Conservation (phyloP, 2,329 filamentous ascomycete genomes). For the Colletotrichum tabaci region DNA sequence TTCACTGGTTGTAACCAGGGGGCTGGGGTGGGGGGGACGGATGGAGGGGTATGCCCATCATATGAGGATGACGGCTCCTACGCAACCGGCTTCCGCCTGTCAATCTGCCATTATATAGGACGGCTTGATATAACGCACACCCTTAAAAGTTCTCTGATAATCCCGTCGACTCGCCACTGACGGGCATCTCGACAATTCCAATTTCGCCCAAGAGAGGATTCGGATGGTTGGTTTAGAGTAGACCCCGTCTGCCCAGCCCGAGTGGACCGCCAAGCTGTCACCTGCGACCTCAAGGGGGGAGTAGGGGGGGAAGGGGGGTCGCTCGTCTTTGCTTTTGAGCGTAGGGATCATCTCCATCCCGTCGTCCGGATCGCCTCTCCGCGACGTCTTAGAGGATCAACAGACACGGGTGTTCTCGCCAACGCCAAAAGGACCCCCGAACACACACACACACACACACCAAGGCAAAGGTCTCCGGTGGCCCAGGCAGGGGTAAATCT, state of each 20-base stretch:
- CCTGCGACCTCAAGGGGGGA: no score
- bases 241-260: not conserved
- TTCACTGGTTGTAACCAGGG: no score
- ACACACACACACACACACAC: no score
- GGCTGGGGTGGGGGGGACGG: no score
- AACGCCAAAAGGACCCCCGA: not conserved
- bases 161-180: not conserved
- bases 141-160: not conserved
- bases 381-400: not conserved
- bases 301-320: no score
- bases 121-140: not conserved
- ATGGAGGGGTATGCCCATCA: not conserved
- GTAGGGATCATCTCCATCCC: slow-evolving; percentile 1
- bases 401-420: not conserved
- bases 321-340: not conserved
- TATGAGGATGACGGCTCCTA: no score
- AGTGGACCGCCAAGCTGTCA: no score
- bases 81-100: no score
- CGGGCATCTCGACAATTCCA: no score
- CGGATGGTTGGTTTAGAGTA: slow-evolving; percentile 1
- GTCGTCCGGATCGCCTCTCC: slow-evolving; percentile 3
- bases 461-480: no score
- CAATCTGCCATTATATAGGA: not conserved
- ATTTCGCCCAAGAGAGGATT: not conserved
- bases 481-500: no score